Evolutionary conservation across 768 basidiomycete species (phyloP), one percentile per base, ranked within the genome.

Genomic region (Candolleomyces eurysporus): DNA sequence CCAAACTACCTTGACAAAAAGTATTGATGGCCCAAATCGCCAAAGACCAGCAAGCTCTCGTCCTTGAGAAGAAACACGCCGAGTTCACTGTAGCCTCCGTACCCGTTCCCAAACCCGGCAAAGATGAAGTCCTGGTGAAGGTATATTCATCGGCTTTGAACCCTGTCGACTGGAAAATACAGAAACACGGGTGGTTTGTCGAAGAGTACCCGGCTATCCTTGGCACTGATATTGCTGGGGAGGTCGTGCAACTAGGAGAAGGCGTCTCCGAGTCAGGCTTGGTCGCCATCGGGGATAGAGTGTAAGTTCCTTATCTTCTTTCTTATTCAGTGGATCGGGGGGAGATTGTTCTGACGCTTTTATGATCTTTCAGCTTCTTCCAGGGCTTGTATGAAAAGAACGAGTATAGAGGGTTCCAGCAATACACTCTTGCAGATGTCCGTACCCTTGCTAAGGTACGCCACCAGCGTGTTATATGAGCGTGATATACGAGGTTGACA

Each of bases 111-210:
- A 51, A 62, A 7, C 30, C 63, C 5, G 64, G 60, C 5, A 59
- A 77, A 64, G 56, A 59, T 2, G 62, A 69, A 13, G 60, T 83
- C 10, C 70, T 84, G 52, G 70, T 83, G 58, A 75, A 78, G 61
- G 59, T 81, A 50, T 64, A 74, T 40, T 64, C 78, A 0, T 65
- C 70, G 4, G 79, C 73, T 1, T 73, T 85, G 10, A 83, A 85
- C 65, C 84, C 83, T 11, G 62, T 79, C 49, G 85, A 86, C 61
- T 82, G 82, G 71, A 83, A 83, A 66, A 74, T 83, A 30, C 81
- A 81, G 60, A 76, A 70, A 54, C 71, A 71, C 53, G 76, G 75
- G 1, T 64, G 73, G 31, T 75, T 76, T 58, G 68, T 79, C 45
- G 72, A 75, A 19, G 64, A 74, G 17, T 85, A 72, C 61, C 85